phyloP scores from a whole-genome alignment of 139 green algal genomes.

The Raphidocelis subcapitata region DNA sequence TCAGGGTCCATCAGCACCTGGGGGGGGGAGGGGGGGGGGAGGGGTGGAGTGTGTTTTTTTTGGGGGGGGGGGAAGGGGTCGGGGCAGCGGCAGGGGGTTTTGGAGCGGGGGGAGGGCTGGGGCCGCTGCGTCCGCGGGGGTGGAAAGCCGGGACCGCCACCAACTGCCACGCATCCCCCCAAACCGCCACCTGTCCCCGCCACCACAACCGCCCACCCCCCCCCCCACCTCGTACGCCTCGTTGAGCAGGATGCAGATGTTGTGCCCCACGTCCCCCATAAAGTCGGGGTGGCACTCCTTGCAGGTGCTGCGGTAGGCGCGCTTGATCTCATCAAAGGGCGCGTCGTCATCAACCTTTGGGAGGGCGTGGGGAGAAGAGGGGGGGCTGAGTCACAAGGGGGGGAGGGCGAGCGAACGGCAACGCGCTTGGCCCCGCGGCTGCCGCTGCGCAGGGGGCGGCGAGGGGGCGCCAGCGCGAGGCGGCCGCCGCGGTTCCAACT shows the following conservation, averaged over 20 bases:
- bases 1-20: constrained; percentile 56
- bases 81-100: not conserved
- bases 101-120: not conserved
- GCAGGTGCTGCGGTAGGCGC: constrained; percentile 63
- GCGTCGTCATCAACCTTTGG: constrained; percentile 67
- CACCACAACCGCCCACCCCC: not conserved
- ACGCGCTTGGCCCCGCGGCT: no score
- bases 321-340: constrained; percentile 67
- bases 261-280: constrained; percentile 68
- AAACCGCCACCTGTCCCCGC: not conserved
- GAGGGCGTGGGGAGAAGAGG: no score
- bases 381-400: no score
- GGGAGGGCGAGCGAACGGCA: no score
- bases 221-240: constrained; percentile 49
- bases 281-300: constrained; percentile 77
- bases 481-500: no score
- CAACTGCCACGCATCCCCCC: not conserved
- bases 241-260: constrained; percentile 88
- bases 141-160: not conserved
- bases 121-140: not conserved
- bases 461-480: no score
- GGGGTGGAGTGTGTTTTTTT: no score
- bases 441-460: no score
- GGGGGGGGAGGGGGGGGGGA: not conserved
- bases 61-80: not conserved